Conservation (phyloP, 2,329 filamentous ascomycete species). For the Arthrobotrys iridis region DNA sequence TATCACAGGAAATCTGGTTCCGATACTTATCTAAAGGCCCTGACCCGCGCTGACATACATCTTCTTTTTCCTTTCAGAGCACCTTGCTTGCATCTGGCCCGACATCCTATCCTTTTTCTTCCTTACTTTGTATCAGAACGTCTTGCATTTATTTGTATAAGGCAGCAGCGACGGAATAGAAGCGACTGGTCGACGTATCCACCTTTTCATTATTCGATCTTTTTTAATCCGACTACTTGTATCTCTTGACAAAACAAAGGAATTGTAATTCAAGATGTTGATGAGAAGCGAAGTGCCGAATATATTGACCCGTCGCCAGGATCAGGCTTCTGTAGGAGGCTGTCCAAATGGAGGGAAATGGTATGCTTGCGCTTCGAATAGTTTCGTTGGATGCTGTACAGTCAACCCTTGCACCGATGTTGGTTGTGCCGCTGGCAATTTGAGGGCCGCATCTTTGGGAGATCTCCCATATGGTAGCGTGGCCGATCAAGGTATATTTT, state of each 20-base stretch:
- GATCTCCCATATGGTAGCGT: slow-evolving; percentile 18
- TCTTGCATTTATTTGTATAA: slow-evolving; percentile 18
- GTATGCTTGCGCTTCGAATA: slow-evolving; percentile 31
- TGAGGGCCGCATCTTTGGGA: slow-evolving; percentile 35
- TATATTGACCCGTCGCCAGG: slow-evolving; percentile 29
- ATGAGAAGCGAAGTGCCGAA: slow-evolving; percentile 33
- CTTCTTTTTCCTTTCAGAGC: background rate
- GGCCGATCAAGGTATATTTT: slow-evolving; percentile 36
- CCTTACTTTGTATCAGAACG: background rate
- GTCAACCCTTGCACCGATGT: slow-evolving; percentile 37
- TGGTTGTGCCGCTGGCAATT: slow-evolving; percentile 41
- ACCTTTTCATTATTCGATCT: background rate
- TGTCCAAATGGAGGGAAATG: slow-evolving; percentile 47
- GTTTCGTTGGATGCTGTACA: slow-evolving; percentile 51
- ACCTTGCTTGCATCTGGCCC: too few relatives aligned
- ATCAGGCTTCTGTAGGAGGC: background rate
- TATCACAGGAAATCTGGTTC: slow-evolving; percentile 33
- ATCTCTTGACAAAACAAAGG: background rate
- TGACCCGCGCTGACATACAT: slow-evolving; percentile 16
- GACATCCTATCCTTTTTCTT: background rate
- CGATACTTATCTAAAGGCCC: slow-evolving; percentile 25
- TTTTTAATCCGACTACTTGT: background rate
- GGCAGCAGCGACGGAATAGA: background rate
- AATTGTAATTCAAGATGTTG: slow-evolving; percentile 10
- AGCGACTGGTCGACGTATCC: background rate